These are phyloP conservation scores for Helianthus annuus DNA, from an alignment of 129 eudicot species.

Conservation along the genomic window DNA sequence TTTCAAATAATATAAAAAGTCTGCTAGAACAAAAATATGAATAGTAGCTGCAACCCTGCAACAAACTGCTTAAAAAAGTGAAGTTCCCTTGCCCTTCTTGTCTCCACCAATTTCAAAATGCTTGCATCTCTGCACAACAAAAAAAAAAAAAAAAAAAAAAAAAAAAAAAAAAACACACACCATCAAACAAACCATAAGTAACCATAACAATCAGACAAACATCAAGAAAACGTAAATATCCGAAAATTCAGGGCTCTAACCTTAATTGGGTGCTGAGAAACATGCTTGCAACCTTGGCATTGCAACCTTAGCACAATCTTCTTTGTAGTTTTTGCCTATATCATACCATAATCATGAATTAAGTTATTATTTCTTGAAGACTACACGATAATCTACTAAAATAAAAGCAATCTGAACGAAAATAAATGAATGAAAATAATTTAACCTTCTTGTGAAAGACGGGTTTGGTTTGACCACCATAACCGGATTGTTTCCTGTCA, in stretches of 20 bases:
- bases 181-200: neutral
- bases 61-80: conserved; percentile 11
- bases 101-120: conserved; percentile 19
- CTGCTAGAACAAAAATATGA: conserved; percentile 7
- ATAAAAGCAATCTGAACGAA: neutral
- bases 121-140: conserved; percentile 14
- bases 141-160: too few species aligned
- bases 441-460: conserved; percentile 16
- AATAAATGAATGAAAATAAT: too few species aligned
- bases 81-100: conserved; percentile 25
- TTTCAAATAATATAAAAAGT: neutral
- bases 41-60: neutral
- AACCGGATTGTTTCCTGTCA: conserved; percentile 17
- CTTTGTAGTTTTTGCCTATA: conserved; percentile 11
- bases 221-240: neutral
- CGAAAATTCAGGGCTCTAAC: neutral
- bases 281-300: conserved; percentile 17
- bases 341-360: neutral
- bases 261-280: conserved; percentile 16
- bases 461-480: conserved; percentile 18
- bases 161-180: too few species aligned
- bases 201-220: neutral
- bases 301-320: conserved; percentile 19
- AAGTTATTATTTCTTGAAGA: neutral
- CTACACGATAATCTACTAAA: too few species aligned